Evolutionary conservation across 805 yeast species (phyloP), one percentile per base, ranked within the genome.

Genomic region (Alloascoidea hylecoeti): DNA sequence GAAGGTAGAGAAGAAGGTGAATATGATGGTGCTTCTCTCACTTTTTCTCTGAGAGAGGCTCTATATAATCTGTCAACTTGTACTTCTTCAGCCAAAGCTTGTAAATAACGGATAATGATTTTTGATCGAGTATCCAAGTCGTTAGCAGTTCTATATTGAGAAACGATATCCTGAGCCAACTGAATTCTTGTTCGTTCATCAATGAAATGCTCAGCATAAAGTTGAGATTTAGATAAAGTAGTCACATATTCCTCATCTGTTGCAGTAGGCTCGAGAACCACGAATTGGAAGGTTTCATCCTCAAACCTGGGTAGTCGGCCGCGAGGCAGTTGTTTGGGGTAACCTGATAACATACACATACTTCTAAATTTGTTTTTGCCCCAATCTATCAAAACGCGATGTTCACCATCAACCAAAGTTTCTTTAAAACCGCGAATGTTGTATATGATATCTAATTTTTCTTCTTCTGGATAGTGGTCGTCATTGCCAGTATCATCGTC

Each of bases 51-150:
- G n/a, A n/a, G n/a, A n/a, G n/a, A n/a, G n/a, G 75, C 77, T 46
- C 67, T 69, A 52, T 68, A 77, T 6, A 79, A 68, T 36, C 88
- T 56, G 6, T 70, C 72, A n/a, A 76, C 70, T 53, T 79, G 88
- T 13, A 78, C 72, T 40, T 70, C 64, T 38, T 72, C 66, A 13
- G 82, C 81, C 36, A 78, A 47, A 35, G 57, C 64, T 15, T 56
- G 58, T 18, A 78, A 56, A 49, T 72, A 79, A 5, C 51, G 52
- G 17, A 57, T 42, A 13, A 78, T 68, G 18, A 78, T 68, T 13
- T 42, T 35, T 0, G 66, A 58, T 35, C 74, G 54, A 35, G 63
- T 69, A 38, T 62, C 60, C 39, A 56, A 63, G 38, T 50, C 52
- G n/a, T n/a, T 39, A 65, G 57, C 2, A 17, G 3, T 14, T 15